Conservation (phyloP, 495 filamentous ascomycete genomes). For the Hypoxylon fuscum region DNA sequence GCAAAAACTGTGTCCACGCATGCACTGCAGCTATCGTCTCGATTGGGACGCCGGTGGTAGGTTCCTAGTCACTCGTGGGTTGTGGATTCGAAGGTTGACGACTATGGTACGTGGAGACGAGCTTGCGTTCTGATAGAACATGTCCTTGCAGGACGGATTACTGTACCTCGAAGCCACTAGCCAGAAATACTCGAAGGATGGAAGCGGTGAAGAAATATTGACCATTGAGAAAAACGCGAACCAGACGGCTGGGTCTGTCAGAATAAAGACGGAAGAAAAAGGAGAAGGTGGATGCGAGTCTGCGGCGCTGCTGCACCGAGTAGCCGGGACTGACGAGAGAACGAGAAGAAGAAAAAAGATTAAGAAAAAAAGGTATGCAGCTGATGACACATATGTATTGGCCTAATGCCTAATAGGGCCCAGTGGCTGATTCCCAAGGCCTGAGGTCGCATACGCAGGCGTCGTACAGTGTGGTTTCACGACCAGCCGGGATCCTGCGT, state of each 20-base stretch:
- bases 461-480: conserved; percentile 43
- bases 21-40: conserved; percentile 22
- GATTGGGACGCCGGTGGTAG: conserved; percentile 15
- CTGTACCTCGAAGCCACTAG: conserved; percentile 23
- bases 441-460: conserved; percentile 29
- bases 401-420: conserved; percentile 3
- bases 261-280: conserved; percentile 14
- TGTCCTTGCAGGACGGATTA: conserved; percentile 20
- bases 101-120: conserved; percentile 11
- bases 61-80: conserved; percentile 10
- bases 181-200: conserved; percentile 17
- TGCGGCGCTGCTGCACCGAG: conserved; percentile 41
- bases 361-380: too few relatives aligned
- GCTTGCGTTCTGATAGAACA: conserved; percentile 21
- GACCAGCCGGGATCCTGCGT: conserved; percentile 40
- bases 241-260: conserved; percentile 35
- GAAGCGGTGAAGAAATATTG: conserved; percentile 27
- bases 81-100: neutral
- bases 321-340: conserved; percentile 42
- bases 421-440: conserved; percentile 32
- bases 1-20: conserved; percentile 21
- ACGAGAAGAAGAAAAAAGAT: conserved; percentile 7
- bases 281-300: conserved; percentile 37
- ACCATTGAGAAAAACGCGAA: conserved; percentile 31
- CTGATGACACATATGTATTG: conserved; percentile 34